Conservation (phyloP, 306 rosid species). For the Prunus armeniaca region DNA sequence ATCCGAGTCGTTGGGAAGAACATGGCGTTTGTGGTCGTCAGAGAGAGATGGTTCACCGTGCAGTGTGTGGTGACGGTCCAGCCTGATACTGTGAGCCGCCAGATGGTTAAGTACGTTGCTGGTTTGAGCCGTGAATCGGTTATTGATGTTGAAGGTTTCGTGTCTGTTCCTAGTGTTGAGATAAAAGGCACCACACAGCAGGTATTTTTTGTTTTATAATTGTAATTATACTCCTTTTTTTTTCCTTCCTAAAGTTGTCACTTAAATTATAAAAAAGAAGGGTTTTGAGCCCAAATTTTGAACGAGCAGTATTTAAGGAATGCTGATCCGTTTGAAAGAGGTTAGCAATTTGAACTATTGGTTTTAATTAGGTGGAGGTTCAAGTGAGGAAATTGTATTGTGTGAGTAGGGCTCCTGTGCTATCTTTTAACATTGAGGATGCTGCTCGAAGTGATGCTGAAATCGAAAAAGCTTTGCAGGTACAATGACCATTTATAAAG, state of each 20-base stretch:
- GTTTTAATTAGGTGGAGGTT: conserved; percentile 61
- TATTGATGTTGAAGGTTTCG: conserved; percentile 61
- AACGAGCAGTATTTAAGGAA: no score
- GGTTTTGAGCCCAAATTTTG: no score
- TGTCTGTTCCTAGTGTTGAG: conserved; percentile 49
- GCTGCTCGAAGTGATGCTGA: conserved; percentile 67
- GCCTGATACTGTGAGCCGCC: conserved; percentile 33
- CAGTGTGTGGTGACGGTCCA: conserved; percentile 73
- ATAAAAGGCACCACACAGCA: conserved; percentile 81
- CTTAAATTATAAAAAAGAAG: no score
- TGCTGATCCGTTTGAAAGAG: background rate
- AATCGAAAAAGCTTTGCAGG: conserved; percentile 53
- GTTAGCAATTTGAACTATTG: no score
- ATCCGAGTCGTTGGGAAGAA: no score
- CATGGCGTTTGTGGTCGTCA: conserved; percentile 34
- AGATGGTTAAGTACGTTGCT: no score
- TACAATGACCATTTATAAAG: background rate
- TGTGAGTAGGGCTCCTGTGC: conserved; percentile 49
- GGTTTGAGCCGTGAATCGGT: conserved; percentile 66
- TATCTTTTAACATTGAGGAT: conserved; percentile 77
- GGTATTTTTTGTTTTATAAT: conserved; percentile 22
- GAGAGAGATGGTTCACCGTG: conserved; percentile 70
- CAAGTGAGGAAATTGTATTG: conserved; percentile 56
- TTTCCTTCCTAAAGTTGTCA: no score
- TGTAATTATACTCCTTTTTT: no score